These are phyloP conservation scores for Gastrodia elata DNA, from an alignment of 106 monocot species.

Conservation along the genomic window DNA sequence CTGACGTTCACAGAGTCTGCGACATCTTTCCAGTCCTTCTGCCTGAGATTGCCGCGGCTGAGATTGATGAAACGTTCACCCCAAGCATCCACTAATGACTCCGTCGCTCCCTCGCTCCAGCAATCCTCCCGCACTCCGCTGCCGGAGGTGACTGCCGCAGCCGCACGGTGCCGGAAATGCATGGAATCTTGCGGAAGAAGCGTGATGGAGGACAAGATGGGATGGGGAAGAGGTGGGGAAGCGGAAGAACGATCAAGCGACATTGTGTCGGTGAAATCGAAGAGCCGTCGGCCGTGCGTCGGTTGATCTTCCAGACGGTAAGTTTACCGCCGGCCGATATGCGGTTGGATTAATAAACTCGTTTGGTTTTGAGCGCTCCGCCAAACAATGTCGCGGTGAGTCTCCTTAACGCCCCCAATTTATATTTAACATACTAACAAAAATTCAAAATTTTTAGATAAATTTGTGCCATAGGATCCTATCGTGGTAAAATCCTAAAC, in stretches of 20 bases:
- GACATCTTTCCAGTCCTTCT: constrained; percentile 44
- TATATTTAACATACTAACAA: no score
- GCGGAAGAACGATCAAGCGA: neutral
- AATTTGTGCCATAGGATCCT: no score
- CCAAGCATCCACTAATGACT: constrained; percentile 36
- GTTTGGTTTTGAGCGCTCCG: no score
- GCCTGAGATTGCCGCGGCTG: constrained; percentile 42
- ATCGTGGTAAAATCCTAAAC: no score
- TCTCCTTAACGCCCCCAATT: no score
- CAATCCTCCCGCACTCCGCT: constrained; percentile 26
- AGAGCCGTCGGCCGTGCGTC: constrained; percentile 5
- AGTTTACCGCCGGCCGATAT: no score
- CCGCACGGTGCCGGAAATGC: neutral
- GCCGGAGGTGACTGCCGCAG: neutral
- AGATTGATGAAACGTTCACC: constrained; percentile 40
- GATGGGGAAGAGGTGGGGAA: neutral
- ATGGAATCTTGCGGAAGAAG: neutral
- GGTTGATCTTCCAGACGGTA: neutral
- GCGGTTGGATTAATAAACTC: no score
- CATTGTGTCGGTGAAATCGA: neutral
- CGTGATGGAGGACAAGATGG: neutral
- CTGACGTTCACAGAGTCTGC: constrained; percentile 37
- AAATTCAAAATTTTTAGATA: no score
- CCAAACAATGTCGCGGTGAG: no score
- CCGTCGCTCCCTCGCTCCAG: constrained; percentile 46